These are phyloP conservation scores for Podila verticillata DNA, from an alignment of 192 early-diverging fungal genomes.

Conservation along the genomic window DNA sequence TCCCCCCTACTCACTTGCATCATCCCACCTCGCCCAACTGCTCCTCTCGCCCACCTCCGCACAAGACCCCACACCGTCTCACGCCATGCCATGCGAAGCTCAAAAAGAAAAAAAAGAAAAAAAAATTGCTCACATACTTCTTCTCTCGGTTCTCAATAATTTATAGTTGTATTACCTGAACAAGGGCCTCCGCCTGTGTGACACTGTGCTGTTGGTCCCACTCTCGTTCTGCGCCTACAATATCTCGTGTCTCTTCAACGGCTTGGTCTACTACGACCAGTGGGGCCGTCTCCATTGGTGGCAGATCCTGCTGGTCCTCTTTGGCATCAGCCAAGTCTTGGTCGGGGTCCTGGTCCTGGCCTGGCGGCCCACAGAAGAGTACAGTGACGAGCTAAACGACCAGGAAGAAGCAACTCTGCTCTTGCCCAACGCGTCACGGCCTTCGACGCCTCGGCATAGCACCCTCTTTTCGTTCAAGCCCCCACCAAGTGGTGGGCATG, in stretches of 20 bases:
- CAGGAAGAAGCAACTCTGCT: constrained; percentile 30
- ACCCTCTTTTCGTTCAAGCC: constrained; percentile 34
- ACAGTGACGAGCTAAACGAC: constrained; percentile 13
- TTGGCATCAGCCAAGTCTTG: constrained; percentile 71
- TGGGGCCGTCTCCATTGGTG: constrained; percentile 64
- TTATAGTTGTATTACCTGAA: constrained; percentile 80
- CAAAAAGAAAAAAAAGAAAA: not conserved
- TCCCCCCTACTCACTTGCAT: too few relatives aligned
- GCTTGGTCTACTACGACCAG: constrained; percentile 84
- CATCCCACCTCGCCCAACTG: too few relatives aligned
- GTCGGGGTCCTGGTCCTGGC: constrained; percentile 74
- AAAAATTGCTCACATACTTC: not conserved
- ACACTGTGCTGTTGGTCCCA: constrained; percentile 79
- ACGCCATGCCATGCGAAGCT: not conserved
- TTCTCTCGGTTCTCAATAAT: constrained; percentile 26
- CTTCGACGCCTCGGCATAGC: constrained; percentile 25
- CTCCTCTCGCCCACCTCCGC: too few relatives aligned
- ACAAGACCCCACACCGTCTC: too few relatives aligned
- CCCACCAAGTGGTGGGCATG: not conserved
- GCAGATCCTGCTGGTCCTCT: constrained; percentile 72
- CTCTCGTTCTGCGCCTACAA: constrained; percentile 81
- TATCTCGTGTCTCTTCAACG: constrained; percentile 77
- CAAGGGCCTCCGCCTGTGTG: constrained; percentile 75
- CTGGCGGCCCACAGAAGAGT: constrained; percentile 52
- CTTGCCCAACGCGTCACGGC: constrained; percentile 30